Percentiles rank a stretch among this genome's conserved stretches.
Conservation (phyloP, 2,329 filamentous ascomycete genomes). For the Helotiales sp. region DNA sequence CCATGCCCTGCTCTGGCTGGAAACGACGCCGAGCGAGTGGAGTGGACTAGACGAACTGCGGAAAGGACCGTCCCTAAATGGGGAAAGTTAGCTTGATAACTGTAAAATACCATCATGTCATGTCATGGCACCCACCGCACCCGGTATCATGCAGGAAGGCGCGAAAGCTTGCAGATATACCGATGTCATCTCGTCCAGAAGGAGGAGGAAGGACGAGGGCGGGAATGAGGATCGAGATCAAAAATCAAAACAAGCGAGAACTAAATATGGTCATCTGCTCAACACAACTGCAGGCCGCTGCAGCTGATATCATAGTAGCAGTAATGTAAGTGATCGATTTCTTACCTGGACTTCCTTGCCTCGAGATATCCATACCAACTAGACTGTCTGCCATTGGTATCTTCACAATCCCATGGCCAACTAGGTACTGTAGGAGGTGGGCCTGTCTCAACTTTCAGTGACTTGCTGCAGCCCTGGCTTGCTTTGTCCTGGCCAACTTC, state of each 20-base stretch:
- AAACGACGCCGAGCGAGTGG: neutral
- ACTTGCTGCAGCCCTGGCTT: neutral
- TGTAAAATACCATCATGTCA: neutral
- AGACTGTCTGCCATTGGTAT: neutral
- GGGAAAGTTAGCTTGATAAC: neutral
- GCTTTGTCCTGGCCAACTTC: neutral
- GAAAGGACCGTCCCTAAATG: constrained; percentile 8
- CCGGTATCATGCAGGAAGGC: neutral
- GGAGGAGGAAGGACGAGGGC: neutral
- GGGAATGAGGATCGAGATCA: neutral
- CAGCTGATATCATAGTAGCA: no score
- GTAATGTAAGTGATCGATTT: neutral
- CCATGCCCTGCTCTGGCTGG: neutral
- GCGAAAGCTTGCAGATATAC: neutral
- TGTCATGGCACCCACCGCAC: no score
- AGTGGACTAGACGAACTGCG: neutral
- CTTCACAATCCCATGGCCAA: neutral
- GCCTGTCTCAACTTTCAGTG: neutral
- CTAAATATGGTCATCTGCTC: neutral
- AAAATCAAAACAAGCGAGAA: neutral
- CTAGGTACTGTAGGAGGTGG: neutral
- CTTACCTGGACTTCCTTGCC: neutral
- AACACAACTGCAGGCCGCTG: neutral
- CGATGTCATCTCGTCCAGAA: neutral
- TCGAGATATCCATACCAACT: neutral